These are phyloP conservation scores for Fusarium anthophilum DNA, from an alignment of 2,329 filamentous ascomycete species.

Conservation along the genomic window DNA sequence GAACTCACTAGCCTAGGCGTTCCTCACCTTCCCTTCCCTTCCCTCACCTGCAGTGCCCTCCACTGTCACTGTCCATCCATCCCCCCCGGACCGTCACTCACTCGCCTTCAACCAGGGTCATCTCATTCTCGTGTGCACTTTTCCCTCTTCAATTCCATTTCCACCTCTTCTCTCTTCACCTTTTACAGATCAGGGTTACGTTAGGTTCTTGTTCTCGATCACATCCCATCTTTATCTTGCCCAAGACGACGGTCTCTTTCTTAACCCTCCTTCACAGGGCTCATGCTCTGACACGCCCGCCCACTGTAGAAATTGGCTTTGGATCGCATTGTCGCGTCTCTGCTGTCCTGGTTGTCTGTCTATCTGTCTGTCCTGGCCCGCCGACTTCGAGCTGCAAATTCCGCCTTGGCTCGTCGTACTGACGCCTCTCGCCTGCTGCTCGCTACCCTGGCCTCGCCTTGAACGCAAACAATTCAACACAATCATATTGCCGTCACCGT, in stretches of 20 bases:
- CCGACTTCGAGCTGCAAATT: slow-evolving; percentile 4
- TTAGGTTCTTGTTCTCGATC: slow-evolving; percentile 3
- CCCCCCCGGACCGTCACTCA: not conserved
- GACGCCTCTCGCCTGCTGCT: slow-evolving; percentile 6
- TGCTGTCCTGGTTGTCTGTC: not conserved
- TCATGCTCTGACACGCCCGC: slow-evolving; percentile 32
- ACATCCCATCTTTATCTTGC: not conserved
- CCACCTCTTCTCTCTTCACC: slow-evolving; percentile 12
- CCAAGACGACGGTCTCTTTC: not conserved
- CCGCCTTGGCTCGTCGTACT: slow-evolving; percentile 9
- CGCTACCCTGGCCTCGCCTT: slow-evolving; percentile 7
- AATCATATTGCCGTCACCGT: not conserved
- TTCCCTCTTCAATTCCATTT: slow-evolving; percentile 30
- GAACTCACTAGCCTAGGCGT: not conserved
- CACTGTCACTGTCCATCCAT: not conserved
- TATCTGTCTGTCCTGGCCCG: not conserved
- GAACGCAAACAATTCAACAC: slow-evolving; percentile 2
- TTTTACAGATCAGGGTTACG: slow-evolving; percentile 7
- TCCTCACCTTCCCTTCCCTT: slow-evolving; percentile 9
- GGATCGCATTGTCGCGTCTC: slow-evolving; percentile 20
- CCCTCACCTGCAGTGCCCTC: slow-evolving; percentile 10
- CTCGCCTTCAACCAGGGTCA: slow-evolving; percentile 18
- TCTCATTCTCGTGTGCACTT: slow-evolving; percentile 28
- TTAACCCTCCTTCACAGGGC: slow-evolving; percentile 9
- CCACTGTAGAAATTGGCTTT: slow-evolving; percentile 1